A percentile compares a stretch with the other conserved stretches of the same genome.
Evolutionary conservation across 768 basidiomycete species (phyloP).

Genomic region (Boletus eberwhitei): DNA sequence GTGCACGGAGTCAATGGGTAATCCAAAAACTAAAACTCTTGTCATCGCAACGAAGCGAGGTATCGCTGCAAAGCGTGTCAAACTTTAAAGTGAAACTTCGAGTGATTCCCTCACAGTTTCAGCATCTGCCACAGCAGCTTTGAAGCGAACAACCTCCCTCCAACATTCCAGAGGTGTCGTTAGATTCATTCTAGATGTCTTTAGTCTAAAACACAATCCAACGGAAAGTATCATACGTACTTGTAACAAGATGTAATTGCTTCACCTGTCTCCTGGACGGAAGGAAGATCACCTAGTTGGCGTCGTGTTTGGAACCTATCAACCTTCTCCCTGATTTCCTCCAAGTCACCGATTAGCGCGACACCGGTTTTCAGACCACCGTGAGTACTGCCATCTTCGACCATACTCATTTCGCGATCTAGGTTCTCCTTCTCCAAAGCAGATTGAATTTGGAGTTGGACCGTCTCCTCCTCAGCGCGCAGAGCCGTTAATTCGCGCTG

Average conservation of each 20-base stretch:
- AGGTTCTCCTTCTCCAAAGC: slow-evolving; percentile 88
- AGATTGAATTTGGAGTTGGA: slow-evolving; percentile 68
- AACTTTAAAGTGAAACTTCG: slow-evolving; percentile 3
- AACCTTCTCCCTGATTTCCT: slow-evolving; percentile 70
- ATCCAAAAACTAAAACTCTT: neutral
- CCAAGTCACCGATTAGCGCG: slow-evolving; percentile 68
- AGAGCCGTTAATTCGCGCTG: slow-evolving; percentile 63
- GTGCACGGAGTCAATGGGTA: neutral
- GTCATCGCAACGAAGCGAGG: slow-evolving; percentile 54
- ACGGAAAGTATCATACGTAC: slow-evolving; percentile 34
- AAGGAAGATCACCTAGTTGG: slow-evolving; percentile 51
- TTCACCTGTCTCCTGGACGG: slow-evolving; percentile 53
- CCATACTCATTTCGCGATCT: slow-evolving; percentile 63
- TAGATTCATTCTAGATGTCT: slow-evolving; percentile 36
- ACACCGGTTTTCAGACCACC: slow-evolving; percentile 55
- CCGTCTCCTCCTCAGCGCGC: slow-evolving; percentile 63
- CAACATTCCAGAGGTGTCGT: slow-evolving; percentile 68
- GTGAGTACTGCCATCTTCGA: slow-evolving; percentile 40
- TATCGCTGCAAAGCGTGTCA: slow-evolving; percentile 47
- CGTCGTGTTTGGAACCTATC: slow-evolving; percentile 61
- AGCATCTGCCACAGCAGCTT: slow-evolving; percentile 58
- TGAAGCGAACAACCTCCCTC: slow-evolving; percentile 70
- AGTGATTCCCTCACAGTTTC: slow-evolving; percentile 53
- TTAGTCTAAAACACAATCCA: neutral
- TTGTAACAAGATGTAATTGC: slow-evolving; percentile 73